Conservation (phyloP, 768 basidiomycete species). For the Hortiboletus campestris region DNA sequence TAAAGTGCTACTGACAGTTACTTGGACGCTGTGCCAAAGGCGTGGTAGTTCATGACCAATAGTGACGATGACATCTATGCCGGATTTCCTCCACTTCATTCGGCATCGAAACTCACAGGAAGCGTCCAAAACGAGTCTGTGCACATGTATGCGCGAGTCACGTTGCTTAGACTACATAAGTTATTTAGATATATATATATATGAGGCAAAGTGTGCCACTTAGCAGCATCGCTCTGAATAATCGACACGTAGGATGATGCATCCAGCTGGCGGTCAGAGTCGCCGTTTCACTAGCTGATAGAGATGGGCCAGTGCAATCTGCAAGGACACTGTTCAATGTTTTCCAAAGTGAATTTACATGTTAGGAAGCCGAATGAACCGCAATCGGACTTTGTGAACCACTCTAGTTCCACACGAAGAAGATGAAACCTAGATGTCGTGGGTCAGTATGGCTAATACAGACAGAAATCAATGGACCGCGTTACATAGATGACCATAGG, state of each 20-base stretch:
- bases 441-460: not conserved
- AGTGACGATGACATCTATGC: not conserved
- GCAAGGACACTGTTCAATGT: not conserved
- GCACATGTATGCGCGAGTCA: not conserved
- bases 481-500: conserved; percentile 2
- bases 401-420: conserved; percentile 1
- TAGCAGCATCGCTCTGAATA: not conserved
- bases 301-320: not conserved
- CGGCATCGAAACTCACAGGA: not conserved
- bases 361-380: conserved; percentile 9
- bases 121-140: not conserved
- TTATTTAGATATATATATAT: not conserved
- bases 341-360: conserved; percentile 4
- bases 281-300: not conserved
- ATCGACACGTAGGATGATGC: not conserved
- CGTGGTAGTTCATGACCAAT: not conserved
- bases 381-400: conserved; percentile 8
- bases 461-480: not conserved
- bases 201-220: not conserved
- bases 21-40: too few relatives aligned
- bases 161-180: not conserved
- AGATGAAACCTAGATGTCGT: not conserved
- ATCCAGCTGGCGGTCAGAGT: not conserved
- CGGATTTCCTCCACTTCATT: not conserved
- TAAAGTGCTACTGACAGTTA: too few relatives aligned